phyloP scores from a whole-genome alignment of 2,329 filamentous ascomycete species.

The Alternaria arbusti region DNA sequence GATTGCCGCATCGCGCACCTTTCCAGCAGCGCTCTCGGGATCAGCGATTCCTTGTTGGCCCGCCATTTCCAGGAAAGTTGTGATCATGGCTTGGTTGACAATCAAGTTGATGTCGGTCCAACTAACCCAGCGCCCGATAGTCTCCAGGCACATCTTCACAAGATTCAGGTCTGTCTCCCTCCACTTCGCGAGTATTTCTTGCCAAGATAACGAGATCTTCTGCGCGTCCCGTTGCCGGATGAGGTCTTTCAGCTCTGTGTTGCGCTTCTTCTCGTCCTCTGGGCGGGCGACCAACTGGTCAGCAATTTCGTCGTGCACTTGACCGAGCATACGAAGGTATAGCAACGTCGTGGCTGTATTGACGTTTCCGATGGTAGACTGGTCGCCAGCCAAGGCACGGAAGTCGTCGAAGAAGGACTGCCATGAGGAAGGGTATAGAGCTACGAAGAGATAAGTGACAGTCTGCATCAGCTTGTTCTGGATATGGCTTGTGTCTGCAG shows the following conservation, averaged over 20 bases:
- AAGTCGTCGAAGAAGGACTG: constrained; percentile 91
- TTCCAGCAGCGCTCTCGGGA: constrained; percentile 68
- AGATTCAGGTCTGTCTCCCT: constrained; percentile 70
- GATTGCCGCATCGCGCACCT: constrained; percentile 87
- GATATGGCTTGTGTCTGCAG: constrained; percentile 74
- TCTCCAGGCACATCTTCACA: constrained; percentile 85
- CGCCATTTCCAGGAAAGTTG: constrained; percentile 82
- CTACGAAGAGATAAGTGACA: constrained; percentile 89
- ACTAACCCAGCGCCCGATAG: constrained; percentile 96
- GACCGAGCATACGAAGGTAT: constrained; percentile 86
- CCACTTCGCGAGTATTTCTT: constrained; percentile 84
- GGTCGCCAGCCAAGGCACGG: constrained; percentile 73
- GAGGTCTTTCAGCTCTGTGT: constrained; percentile 88
- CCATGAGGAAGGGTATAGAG: constrained; percentile 86
- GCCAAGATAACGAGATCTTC: constrained; percentile 89
- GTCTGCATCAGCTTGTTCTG: constrained; percentile 99
- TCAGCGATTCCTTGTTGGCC: constrained; percentile 69
- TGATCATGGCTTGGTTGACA: constrained; percentile 81
- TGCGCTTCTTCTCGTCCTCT: constrained; percentile 79
- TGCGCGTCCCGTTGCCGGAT: constrained; percentile 85
- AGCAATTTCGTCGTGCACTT: constrained; percentile 96
- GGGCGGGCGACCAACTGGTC: constrained; percentile 85
- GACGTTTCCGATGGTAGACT: constrained; percentile 62
- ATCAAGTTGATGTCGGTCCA: constrained; percentile 97
- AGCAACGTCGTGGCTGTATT: constrained; percentile 80